A percentile compares a stretch with the other conserved stretches of the same genome.
Evolutionary conservation across 768 basidiomycete genomes (phyloP).

Genomic region (Lentinula sp.): DNA sequence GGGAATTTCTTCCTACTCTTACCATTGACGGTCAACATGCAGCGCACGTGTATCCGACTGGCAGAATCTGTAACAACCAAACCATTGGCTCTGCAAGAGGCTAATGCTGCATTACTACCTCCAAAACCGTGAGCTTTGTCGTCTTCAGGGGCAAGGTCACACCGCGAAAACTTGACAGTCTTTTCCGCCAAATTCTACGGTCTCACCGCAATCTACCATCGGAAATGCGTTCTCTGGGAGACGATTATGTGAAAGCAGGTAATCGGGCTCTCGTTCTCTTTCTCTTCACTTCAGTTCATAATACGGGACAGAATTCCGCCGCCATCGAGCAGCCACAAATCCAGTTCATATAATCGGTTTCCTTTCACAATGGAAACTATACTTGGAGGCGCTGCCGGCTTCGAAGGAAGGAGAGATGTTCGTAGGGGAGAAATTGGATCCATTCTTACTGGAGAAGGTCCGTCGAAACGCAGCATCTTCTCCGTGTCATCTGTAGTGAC

Average conservation of each 20-base stretch:
- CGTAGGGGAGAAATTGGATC: constrained; percentile 61
- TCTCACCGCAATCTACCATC: constrained; percentile 65
- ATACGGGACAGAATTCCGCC: constrained; percentile 68
- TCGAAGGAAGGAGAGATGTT: constrained; percentile 42
- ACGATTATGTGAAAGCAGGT: constrained; percentile 83
- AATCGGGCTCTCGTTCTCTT: background rate
- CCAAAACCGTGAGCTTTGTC: constrained; percentile 58
- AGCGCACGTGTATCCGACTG: constrained; percentile 32
- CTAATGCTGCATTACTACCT: constrained; percentile 69
- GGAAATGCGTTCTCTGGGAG: constrained; percentile 83
- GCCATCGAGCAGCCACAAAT: constrained; percentile 75
- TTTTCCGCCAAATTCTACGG: constrained; percentile 78
- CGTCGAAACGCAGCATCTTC: constrained; percentile 5
- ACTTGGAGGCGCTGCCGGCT: constrained; percentile 67
- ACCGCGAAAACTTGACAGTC: constrained; percentile 30
- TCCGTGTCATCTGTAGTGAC: background rate
- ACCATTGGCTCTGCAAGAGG: constrained; percentile 54
- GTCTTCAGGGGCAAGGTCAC: background rate
- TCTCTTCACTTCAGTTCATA: background rate
- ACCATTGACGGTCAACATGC: constrained; percentile 24
- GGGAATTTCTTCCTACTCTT: background rate
- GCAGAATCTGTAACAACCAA: constrained; percentile 54
- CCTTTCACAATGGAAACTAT: constrained; percentile 91
- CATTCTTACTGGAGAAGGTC: constrained; percentile 74
- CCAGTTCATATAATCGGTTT: constrained; percentile 92